Base-by-base conservation (phyloP, 345 rosid genomes). In the Rhodomyrtus tomentosa region DNA sequence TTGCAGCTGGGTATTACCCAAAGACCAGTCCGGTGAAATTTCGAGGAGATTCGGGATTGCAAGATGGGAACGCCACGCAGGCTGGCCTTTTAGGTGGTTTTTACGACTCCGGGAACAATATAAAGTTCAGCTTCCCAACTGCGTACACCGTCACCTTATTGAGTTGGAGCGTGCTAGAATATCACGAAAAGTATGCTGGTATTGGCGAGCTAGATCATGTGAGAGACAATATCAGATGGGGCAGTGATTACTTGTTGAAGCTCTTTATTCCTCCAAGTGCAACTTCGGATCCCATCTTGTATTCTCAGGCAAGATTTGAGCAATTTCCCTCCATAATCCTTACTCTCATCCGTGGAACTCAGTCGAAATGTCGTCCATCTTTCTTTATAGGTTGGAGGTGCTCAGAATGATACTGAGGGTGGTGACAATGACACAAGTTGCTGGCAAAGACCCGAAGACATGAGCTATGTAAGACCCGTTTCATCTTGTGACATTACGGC, bases 401-500 rank as follows among this genome's bases (percentile, higher is more conserved):
- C 85, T 32, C 55, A 82, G 10, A 88, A 86, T 81, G 87, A 83
- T 29, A 87, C 88, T 3, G 24, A 68, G n/a, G 87, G 62, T 5
- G 82, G 45, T 11, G 79, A 87, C 40, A 89, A 85, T 51, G 92
- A 93, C 73, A 81, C 87, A 42, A 92, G 50, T 82, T 93, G 95
- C 87, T 94, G 95, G 96, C 91, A 90, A 85, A 92, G 93, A 82
- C 95, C 96, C 12, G 96, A 94, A 83, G 93, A 92, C 85, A 92
- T 92, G 92, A 88, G 56, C 82, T 89, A 90, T 83, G 38, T n/a
- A 58, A 88, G 96, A 79, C 91, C 89, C 1, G 91, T 91, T 55
- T 91, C 90, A 13, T 49, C 55, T 68, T 92, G 96, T 55, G 85
- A 86, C 55, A 55, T 54, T 55, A 52, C 85, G 36, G 94, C 93